Evolutionary conservation across 2,329 filamentous ascomycete species (phyloP), one percentile per base, ranked within the genome.

Genomic region (Penicillium sp.): DNA sequence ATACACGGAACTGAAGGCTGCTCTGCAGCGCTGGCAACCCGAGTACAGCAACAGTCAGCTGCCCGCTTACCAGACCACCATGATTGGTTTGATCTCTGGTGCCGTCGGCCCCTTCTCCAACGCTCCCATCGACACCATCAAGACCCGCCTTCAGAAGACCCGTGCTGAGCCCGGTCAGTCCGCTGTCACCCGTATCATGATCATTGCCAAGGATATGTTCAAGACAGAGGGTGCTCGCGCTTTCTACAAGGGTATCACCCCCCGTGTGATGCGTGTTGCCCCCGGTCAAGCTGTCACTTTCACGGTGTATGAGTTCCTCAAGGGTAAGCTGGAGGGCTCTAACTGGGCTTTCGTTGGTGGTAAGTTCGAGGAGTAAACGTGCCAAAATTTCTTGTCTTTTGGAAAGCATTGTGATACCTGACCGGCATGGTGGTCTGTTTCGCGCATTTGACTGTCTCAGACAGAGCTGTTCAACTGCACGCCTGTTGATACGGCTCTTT

Each of bases 201-300:
- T 77, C 38, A 99, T 99, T 66, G 87, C 90, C 49, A 82, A 77
- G 53, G 88, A 92, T 61, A 94, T 93, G 90, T 92, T 92, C 79
- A 89, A 86, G 87, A 90, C 96, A 78, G 94, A 99, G 78, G 94
- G 94, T 35, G 81, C 93, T 65, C 87, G 91, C 67, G 94, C 94
- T 45, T 99, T 99, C 78, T 99, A 96, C 82, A 97, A 97, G 83
- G 94, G 94, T 68, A 99, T 99, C 76, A 99, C 94, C 44, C 94
- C 94, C 7, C 85, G 94, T 67, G 89, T 99, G 65, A 97, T 97
- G 91, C 86, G 94, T 69, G 94, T 99, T 51, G 94, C 94, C 26
- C 94, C 94, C 8, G 94, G 94, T 44, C 94, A 99, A 80, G 94
- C 86, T 17, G 86, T 88, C 42, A 88, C 86, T 3, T 88, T 88